A percentile compares a stretch with the other conserved stretches of the same genome.
Evolutionary conservation across 1,139 yeast genomes (phyloP).

Genomic region (Geotrichum reessii): DNA sequence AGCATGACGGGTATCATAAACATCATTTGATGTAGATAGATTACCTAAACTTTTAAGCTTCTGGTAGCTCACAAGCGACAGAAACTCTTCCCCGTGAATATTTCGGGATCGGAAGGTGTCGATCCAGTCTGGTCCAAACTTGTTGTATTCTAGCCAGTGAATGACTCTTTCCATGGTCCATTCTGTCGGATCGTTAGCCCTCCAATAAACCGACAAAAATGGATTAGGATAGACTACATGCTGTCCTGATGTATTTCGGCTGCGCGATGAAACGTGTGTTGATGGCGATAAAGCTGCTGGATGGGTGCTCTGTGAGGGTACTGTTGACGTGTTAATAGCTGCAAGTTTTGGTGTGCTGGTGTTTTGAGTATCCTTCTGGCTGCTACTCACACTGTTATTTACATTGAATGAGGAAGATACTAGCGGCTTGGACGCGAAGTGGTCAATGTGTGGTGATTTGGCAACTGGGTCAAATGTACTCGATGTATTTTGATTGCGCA

Average conservation of each 20-base stretch:
- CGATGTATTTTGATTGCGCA: not conserved
- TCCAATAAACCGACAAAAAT: slow-evolving; percentile 28
- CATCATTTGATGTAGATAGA: slow-evolving; percentile 39
- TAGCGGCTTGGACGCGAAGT: not conserved
- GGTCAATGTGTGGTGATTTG: not conserved
- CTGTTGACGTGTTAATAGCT: not conserved
- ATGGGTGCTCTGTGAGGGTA: not conserved
- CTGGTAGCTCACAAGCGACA: slow-evolving; percentile 65
- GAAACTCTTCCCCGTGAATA: slow-evolving; percentile 57
- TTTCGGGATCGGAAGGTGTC: slow-evolving; percentile 55
- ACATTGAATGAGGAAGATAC: not conserved
- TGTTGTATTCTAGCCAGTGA: slow-evolving; percentile 60
- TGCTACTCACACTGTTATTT: not conserved
- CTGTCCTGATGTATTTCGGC: slow-evolving; percentile 21
- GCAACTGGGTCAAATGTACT: not conserved
- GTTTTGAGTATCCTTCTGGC: not conserved
- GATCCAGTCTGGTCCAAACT: slow-evolving; percentile 70
- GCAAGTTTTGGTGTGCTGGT: not conserved
- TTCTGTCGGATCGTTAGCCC: slow-evolving; percentile 38
- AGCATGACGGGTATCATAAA: slow-evolving; percentile 46
- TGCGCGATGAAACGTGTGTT: slow-evolving; percentile 17
- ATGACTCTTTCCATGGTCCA: slow-evolving; percentile 70
- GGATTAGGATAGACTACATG: slow-evolving; percentile 20
- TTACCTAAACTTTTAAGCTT: slow-evolving; percentile 40
- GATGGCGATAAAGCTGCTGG: slow-evolving; percentile 16